Conservation (phyloP, 164 flowering plant genomes). For the Sextonia rubra region DNA sequence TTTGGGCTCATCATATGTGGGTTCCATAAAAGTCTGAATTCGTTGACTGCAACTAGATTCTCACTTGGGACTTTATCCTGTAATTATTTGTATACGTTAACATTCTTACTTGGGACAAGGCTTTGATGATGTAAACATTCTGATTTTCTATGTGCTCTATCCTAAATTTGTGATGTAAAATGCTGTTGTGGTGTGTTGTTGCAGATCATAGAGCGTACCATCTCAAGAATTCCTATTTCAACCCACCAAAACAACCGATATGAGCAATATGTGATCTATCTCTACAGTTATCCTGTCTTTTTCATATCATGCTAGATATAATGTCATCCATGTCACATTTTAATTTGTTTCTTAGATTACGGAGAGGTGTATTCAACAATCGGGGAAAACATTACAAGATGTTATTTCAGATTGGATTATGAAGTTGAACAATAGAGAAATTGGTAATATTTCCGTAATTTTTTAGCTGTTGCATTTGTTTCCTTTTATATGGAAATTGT, state of each 20-base stretch:
- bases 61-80: no score
- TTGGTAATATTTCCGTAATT: slow-evolving; percentile 38
- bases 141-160: neutral
- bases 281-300: neutral
- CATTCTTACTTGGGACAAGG: no score
- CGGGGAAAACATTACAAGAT: slow-evolving; percentile 64
- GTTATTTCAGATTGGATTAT: slow-evolving; percentile 64
- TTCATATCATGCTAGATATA: neutral
- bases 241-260: slow-evolving; percentile 65
- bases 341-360: slow-evolving; percentile 48
- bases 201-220: slow-evolving; percentile 56
- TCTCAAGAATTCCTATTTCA: slow-evolving; percentile 51
- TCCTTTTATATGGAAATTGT: neutral
- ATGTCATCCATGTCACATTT: neutral
- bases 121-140: neutral
- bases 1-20: no score
- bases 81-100: neutral
- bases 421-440: slow-evolving; percentile 60
- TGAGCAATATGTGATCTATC: slow-evolving; percentile 69
- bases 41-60: no score
- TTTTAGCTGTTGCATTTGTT: neutral
- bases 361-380: slow-evolving; percentile 55
- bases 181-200: slow-evolving; percentile 11
- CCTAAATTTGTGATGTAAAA: neutral
- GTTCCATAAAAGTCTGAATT: no score